Base-by-base conservation (phyloP, 805 yeast genomes). In the Yamadazyma akitaensis region DNA sequence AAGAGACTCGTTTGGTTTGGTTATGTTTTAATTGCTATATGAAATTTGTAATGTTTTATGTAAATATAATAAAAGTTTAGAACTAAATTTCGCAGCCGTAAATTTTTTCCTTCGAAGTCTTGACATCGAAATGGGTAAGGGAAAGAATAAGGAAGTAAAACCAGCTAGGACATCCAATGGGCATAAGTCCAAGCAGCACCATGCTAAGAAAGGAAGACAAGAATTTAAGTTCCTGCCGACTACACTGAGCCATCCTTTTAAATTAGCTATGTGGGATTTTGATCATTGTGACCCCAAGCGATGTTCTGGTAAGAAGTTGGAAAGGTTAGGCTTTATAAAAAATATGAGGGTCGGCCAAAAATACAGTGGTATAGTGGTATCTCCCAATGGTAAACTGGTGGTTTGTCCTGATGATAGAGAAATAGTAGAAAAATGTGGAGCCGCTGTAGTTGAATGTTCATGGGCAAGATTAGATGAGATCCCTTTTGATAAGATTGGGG, bases 211-310 rank as follows among this genome's bases (percentile, higher is more conserved):
- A 37, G 72, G 67, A 18, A 55, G 67, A 38, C 68, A 60, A 46
- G 75, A 72, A 49, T 43, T 66, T 55, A 55, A 56, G 40, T 87
- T 88, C 59, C 37, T 35, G 25, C 3, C 37, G 3, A 14, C 35
- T 9, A 5, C 32, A 4, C 35, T 21, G 30, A 50, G 49, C 5
- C 43, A 46, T 13, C 96, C 96, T 1, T 84, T 85, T 30, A 90
- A 88, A 59, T 64, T 91, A 51, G 97, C 97, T 14, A 92, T 92
- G 99, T 92, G 99, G 97, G 99, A 94, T 64, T 94, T 94, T 61
- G 96, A 91, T 54, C 99, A 94, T 62, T 94, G 99, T 70, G 99
- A 94, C 67, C 99, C 99, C 1, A 94, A 94, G 61, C 77, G 97
- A 61, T 94, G 99, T 63, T 85, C 95, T 54, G 99, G 99, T 16